Evolutionary conservation across 257 asterid genomes (phyloP).

Genomic region (Scutellaria baicalensis): DNA sequence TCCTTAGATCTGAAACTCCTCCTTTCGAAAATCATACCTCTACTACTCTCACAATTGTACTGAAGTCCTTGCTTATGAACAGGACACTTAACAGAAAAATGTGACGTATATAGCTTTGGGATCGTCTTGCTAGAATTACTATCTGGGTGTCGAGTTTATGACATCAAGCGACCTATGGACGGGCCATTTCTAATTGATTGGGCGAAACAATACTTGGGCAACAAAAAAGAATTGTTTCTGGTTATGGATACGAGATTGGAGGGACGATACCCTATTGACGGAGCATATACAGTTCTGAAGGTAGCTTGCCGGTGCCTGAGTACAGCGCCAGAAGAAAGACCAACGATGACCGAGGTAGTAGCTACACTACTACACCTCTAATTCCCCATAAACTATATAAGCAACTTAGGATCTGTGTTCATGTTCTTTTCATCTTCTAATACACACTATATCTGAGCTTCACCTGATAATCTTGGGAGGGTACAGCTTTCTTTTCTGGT

Average conservation of each 20-base stretch:
- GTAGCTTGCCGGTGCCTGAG: constrained; percentile 6
- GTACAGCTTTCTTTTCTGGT: too few species aligned
- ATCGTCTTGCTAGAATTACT: constrained; percentile 9
- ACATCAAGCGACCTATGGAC: neutral
- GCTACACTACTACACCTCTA: neutral
- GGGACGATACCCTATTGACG: too few species aligned
- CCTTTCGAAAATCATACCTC: too few species aligned
- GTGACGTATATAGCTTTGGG: constrained; percentile 8
- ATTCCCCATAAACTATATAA: too few species aligned
- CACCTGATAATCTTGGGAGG: too few species aligned
- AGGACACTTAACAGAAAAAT: neutral
- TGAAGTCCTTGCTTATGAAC: neutral
- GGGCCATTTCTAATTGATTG: neutral
- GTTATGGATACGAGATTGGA: too few species aligned
- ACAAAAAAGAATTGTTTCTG: neutral
- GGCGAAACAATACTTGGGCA: neutral
- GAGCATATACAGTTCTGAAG: neutral
- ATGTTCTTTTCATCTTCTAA: too few species aligned
- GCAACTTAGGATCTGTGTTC: too few species aligned
- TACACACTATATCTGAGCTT: too few species aligned
- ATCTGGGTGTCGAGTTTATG: neutral
- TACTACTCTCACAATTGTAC: too few species aligned
- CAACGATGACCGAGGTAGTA: constrained; percentile 2
- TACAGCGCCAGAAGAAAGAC: neutral
- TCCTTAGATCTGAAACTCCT: neutral